A percentile compares a stretch with the other conserved stretches of the same genome.
phyloP scores from a whole-genome alignment of 2,329 filamentous ascomycete species.

The Ophiostoma fasciatum region DNA sequence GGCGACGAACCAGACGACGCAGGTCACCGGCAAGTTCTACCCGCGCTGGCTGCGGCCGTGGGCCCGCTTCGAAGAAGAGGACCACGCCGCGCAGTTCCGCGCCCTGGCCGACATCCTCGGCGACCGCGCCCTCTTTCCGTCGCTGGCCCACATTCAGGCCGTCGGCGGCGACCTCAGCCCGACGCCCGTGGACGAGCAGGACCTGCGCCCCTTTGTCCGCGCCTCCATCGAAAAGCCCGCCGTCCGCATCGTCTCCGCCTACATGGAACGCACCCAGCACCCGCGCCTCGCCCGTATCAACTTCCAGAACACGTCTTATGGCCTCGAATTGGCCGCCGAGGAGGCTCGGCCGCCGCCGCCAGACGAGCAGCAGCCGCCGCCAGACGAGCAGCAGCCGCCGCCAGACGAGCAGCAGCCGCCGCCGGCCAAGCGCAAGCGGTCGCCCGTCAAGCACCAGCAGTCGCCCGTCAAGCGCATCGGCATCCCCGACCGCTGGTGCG shows the following conservation, averaged over 20 bases:
- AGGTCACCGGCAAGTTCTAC: too few relatives aligned
- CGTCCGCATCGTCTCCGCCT: not conserved
- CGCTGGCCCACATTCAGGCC: too few relatives aligned
- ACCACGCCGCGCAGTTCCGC: too few relatives aligned
- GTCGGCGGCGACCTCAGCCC: too few relatives aligned
- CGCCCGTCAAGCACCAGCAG: not conserved
- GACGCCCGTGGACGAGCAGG: too few relatives aligned
- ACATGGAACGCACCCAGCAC: not conserved
- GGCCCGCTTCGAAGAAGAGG: too few relatives aligned
- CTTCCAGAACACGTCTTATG: conserved; percentile 2
- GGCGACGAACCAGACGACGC: too few relatives aligned
- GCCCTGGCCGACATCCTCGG: too few relatives aligned
- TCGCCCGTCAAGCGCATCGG: not conserved
- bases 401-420: not conserved
- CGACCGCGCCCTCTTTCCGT: too few relatives aligned
- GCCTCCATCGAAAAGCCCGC: conserved; percentile 6
- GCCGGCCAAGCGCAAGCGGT: not conserved
- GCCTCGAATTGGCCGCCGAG: not conserved
- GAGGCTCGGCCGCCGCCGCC: not conserved
- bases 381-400: not conserved
- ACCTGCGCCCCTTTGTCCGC: conserved; percentile 5
- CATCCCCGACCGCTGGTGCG: conserved; percentile 4
- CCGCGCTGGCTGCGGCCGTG: too few relatives aligned
- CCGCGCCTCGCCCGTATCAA: not conserved
- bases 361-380: not conserved